phyloP scores from a whole-genome alignment of 202 grass and related monocot species.

The Digitaria exilis region DNA sequence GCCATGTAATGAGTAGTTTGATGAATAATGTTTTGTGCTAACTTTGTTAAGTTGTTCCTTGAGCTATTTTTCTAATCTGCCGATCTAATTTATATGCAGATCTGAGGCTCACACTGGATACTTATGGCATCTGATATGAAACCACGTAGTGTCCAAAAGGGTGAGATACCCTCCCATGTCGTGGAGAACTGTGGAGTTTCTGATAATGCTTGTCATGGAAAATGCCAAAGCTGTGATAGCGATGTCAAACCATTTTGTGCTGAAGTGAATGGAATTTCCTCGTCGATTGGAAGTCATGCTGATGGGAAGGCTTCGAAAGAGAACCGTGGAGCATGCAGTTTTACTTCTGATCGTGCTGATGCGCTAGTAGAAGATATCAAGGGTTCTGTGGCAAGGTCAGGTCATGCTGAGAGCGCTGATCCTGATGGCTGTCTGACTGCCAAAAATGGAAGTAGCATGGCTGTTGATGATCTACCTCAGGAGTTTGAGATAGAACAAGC shows the following conservation, averaged over 20 bases:
- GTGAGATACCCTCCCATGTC: constrained; percentile 4
- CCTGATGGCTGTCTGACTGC: constrained; percentile 37
- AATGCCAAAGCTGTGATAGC: constrained; percentile 25
- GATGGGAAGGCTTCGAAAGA: constrained; percentile 42
- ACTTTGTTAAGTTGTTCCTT: neutral
- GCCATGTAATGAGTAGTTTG: neutral
- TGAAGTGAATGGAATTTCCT: constrained; percentile 37
- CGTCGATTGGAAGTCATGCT: neutral
- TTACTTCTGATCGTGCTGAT: constrained; percentile 23
- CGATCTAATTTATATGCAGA: constrained; percentile 6
- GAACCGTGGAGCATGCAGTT: constrained; percentile 24
- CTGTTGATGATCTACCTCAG: constrained; percentile 42
- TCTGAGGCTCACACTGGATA: neutral
- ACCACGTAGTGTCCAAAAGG: constrained; percentile 24
- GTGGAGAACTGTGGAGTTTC: constrained; percentile 41
- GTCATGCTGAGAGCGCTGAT: constrained; percentile 38
- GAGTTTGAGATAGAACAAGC: constrained; percentile 43
- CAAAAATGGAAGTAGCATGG: constrained; percentile 36
- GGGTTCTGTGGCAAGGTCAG: constrained; percentile 28
- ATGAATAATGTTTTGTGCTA: neutral
- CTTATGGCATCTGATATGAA: constrained; percentile 39
- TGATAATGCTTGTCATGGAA: constrained; percentile 47
- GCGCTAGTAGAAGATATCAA: constrained; percentile 13
- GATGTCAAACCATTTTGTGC: constrained; percentile 35
- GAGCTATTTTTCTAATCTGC: neutral